These are phyloP conservation scores for Chytriomyces hyalinus DNA, from an alignment of 192 early-diverging fungal genomes.

Conservation along the genomic window DNA sequence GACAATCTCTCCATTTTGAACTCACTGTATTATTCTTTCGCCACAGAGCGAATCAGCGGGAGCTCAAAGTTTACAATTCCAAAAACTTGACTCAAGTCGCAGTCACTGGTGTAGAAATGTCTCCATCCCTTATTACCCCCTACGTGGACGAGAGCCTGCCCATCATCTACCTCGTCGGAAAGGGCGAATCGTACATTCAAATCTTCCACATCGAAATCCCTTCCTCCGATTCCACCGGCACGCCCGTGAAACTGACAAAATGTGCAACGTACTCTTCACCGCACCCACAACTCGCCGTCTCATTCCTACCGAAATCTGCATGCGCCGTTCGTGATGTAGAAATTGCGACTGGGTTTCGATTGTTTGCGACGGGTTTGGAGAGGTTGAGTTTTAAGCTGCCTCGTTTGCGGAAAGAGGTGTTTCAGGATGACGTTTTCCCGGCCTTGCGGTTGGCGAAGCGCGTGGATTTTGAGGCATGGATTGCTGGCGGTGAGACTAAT, in stretches of 20 bases:
- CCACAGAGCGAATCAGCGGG: conserved; percentile 67
- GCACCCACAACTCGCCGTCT: conserved; percentile 70
- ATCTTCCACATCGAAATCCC: conserved; percentile 69
- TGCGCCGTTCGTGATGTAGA: conserved; percentile 74
- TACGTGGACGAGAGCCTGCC: conserved; percentile 58
- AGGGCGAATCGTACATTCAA: conserved; percentile 76
- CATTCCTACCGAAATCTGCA: conserved; percentile 71
- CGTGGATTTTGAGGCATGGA: conserved; percentile 2
- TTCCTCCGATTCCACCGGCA: conserved; percentile 55
- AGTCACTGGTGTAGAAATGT: conserved; percentile 61
- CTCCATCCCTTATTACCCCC: conserved; percentile 75
- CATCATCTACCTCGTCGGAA: conserved; percentile 19
- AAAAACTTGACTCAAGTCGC: conserved; percentile 31
- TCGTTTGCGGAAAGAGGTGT: conserved; percentile 80
- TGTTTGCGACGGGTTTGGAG: conserved; percentile 73
- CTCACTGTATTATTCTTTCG: background rate
- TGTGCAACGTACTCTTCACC: conserved; percentile 31
- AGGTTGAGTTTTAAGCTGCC: conserved; percentile 77
- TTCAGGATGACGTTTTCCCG: conserved; percentile 88
- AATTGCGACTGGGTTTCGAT: conserved; percentile 65
- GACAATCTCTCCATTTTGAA: background rate
- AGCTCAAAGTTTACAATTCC: conserved; percentile 59
- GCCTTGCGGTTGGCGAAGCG: conserved; percentile 11
- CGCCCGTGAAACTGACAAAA: conserved; percentile 48
- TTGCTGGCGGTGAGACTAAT: background rate